Base-by-base conservation (phyloP, 495 filamentous ascomycete genomes). In the Schizothecium vesticola region DNA sequence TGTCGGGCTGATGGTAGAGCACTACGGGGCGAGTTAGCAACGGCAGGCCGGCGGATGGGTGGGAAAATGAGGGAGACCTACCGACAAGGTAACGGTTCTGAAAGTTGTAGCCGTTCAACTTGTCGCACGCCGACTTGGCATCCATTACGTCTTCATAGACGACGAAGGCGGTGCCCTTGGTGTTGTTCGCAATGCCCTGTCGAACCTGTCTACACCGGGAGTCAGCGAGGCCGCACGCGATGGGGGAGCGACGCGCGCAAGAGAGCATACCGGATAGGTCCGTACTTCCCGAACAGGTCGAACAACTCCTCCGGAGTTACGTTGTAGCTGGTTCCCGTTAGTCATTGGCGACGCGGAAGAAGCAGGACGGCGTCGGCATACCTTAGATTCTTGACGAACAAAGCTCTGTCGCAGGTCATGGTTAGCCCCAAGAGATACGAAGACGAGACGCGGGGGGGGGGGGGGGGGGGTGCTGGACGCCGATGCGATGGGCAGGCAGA, bases 111-210 rank as follows among this genome's bases (percentile, higher is more conserved):
- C 95, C 95, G 83, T 99, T 98, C 76, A 99, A 85, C 85, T 97
- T 97, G 86, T 99, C 95, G 84, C 96, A 97, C 74, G 95, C 96
- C 80, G 91, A 88, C 83, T 99, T 99, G 70, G 95, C 94, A 85
- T 99, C 95, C 88, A 97, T 93, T 26, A 97, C 96, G 83, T 99
- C 96, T 79, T 98, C 96, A 84, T 96, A 99, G 77, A 99, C 95
- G 61, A 99, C 96, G 82, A 96, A 99, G 74, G 93, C 94, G 28
- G 95, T 99, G 74, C 95, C 95, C 80, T 98, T 99, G 71, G 95
- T 97, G 78, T 96, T 96, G 81, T 88, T 93, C 68, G 94, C 92
- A 74, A 97, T 98, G 73, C 95, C 95, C 82, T 97, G 94, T 76
- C 95, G 94, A 75, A 99, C 95, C 91, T 98, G 95, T 70, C 95